Base-by-base conservation (phyloP, 352 stramenopile genomes). In the Pythium sukuiense region DNA sequence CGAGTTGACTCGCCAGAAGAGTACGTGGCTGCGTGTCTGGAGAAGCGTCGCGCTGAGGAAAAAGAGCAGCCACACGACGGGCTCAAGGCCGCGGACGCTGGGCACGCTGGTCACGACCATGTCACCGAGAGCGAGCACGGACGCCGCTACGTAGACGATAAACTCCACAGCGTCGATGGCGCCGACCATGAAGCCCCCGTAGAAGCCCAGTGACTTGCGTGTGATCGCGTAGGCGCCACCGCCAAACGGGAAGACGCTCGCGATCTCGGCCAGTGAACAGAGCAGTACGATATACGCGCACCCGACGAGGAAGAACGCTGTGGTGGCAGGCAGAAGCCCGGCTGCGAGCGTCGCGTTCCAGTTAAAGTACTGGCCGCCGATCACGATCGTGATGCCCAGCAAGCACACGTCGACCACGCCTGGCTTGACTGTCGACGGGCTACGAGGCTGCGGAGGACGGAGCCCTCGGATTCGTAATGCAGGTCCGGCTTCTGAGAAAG, bases 281-380 rank as follows among this genome's bases (percentile, higher is more conserved):
- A 54, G 14, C 2, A 75, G 54, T n/a, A 62, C 57, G 41, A 74
- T 14, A 50, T 80, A 80, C 1, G 46, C 61, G 24, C n/a, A 29
- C n/a, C 24, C 59, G 27, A 74, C 37, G n/a, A 79, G 35, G 0
- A 57, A 7, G 32, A 72, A 65, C 7, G 61, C 52, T 0, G 57
- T 56, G 8, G 45, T 20, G 20, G 56, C 60, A 6, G 53, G 57
- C 0, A 63, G 2, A 41, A 80, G 26, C 5, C 73, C 73, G 0
- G 70, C 65, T 1, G 61, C 43, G 30, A 80, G 58, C 18, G 45
- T 62, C 1, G 55, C 48, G 59, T 80, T 80, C 73, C 73, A 80
- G 27, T n/a, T 64, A 41, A 77, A 70, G 39, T 68, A 75, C 45
- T 80, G 65, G 6, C 69, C 73, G 12, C 73, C 65, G 27, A 80